phyloP scores from a whole-genome alignment of 768 basidiomycete genomes.

The Amanita polypyramis region DNA sequence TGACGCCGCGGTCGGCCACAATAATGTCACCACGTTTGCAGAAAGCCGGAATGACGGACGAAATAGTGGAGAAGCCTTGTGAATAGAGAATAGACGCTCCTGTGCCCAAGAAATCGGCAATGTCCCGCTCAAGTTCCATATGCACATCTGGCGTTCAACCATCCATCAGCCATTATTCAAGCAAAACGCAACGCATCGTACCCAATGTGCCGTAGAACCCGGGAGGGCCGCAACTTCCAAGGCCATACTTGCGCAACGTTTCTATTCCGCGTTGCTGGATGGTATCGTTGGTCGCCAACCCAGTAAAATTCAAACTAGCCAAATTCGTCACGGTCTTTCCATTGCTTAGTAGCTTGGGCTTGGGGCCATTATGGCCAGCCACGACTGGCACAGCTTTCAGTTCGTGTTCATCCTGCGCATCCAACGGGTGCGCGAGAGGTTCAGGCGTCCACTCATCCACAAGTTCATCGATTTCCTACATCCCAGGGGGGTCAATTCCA shows the following conservation, averaged over 20 bases:
- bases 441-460: conserved; percentile 94
- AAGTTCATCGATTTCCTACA: conserved; percentile 90
- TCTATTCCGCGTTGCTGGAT: conserved; percentile 83
- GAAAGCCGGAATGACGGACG: conserved; percentile 94
- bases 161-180: conserved; percentile 3
- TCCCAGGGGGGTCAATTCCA: not conserved
- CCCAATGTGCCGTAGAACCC: conserved; percentile 97
- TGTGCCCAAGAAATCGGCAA: conserved; percentile 84
- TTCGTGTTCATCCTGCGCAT: conserved; percentile 49
- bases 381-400: conserved; percentile 71
- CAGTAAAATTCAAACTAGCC: conserved; percentile 86
- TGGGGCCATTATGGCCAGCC: conserved; percentile 70
- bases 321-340: conserved; percentile 79
- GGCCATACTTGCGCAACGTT: conserved; percentile 78
- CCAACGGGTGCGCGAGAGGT: conserved; percentile 59
- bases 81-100: conserved; percentile 89
- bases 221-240: conserved; percentile 92
- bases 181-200: conserved; percentile 24
- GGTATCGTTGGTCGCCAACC: conserved; percentile 77
- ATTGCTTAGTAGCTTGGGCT: conserved; percentile 62
- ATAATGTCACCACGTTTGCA: conserved; percentile 97
- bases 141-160: conserved; percentile 79
- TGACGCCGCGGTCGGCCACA: conserved; percentile 95
- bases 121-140: conserved; percentile 76
- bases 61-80: conserved; percentile 85